Base-by-base conservation (phyloP, 1,284 basidiomycete genomes). In the Blastosporella zonata region DNA sequence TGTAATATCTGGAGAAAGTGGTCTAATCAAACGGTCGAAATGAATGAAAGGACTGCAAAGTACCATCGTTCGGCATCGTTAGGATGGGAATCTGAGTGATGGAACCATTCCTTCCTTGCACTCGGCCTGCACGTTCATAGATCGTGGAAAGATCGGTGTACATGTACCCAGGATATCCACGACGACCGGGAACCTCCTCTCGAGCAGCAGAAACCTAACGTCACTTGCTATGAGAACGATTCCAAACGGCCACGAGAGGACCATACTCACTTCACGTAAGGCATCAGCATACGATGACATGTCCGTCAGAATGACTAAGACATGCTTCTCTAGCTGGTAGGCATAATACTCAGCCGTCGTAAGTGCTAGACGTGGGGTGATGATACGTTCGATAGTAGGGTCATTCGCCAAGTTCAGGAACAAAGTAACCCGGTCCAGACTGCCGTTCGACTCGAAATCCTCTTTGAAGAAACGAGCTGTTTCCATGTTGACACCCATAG, bases 401-500 rank as follows among this genome's bases (percentile, higher is more conserved):
- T 99, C 97, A 66, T 98, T 99, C 43, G 97, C 97, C 64, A 99
- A 75, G 76, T 99, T 99, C 69, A 99, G 81, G 87, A 99, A 99
- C 54, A 99, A 79, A 6, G 97, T 99, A 47, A 97, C 94, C 64
- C 97, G 90, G 72, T 98, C 95, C 58, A 99, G 81, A 77, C 90
- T 92, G 43, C 97, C 97, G 66, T 97, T 98, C 67, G 97, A 96
- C 71, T 99, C 95, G 68, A 99, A 99, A 76, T 99, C 97, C 68
- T 97, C 93, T 73, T 97, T 96, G 88, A 99, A 99, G 81, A 98
- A 99, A 47, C 97, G 86, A 25, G 97, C 97, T 6, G 97, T 99
- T 72, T 99, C 97, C 94, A 98, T 97, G 77, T 99, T 99, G 62
- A 97, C 97, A 84, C 97, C 97, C 97, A 99, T 99, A 36, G 97